Evolutionary conservation across 2,329 filamentous ascomycete genomes (phyloP), one percentile per base, ranked within the genome.

Genomic region (Exserohilum rostratum): DNA sequence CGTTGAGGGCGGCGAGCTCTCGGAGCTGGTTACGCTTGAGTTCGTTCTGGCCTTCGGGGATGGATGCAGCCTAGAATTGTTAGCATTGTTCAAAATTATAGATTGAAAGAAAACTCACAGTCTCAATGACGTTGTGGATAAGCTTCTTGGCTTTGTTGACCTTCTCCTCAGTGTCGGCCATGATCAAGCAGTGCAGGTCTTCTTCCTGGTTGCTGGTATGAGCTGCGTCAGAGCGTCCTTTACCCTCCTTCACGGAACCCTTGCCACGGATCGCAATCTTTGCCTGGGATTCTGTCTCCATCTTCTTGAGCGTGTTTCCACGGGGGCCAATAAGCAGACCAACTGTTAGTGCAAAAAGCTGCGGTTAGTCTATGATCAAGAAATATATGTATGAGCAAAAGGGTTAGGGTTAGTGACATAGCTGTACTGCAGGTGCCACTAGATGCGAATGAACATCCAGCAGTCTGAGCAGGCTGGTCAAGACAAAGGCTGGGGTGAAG

Each of bases 121-220:
- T 99, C 79, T 99, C 95, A 73, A 99, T 98, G 71, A 99, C 90
- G 66, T 98, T 97, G 79, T 99, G 93, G 61, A 99, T 96, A 58
- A 98, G 80, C 79, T 96, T 92, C 83, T 98, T 99, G 64, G 95
- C 95, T 80, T 98, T 99, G 82, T 96, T 96, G 75, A 99, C 93
- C 82, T 99, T 99, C 61, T 99, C 95, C 81, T 99, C 96, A 33
- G 93, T 98, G 73, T 99, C 95, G 72, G 95, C 95, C 95, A 99
- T 99, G 80, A 99, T 98, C 75, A 99, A 82, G 79, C 95, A 99
- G 80, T 99, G 95, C 53, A 99, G 84, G 77, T 99, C 95, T 80
- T 99, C 95, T 82, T 99, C 95, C 85, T 99, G 95, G 83, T 99
- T 99, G 85, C 95, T 98, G 77, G 93, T 92, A 79, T 99, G 95